These are phyloP conservation scores for Leptographium galeiforme DNA, from an alignment of 2,329 filamentous ascomycete genomes.

Conservation along the genomic window DNA sequence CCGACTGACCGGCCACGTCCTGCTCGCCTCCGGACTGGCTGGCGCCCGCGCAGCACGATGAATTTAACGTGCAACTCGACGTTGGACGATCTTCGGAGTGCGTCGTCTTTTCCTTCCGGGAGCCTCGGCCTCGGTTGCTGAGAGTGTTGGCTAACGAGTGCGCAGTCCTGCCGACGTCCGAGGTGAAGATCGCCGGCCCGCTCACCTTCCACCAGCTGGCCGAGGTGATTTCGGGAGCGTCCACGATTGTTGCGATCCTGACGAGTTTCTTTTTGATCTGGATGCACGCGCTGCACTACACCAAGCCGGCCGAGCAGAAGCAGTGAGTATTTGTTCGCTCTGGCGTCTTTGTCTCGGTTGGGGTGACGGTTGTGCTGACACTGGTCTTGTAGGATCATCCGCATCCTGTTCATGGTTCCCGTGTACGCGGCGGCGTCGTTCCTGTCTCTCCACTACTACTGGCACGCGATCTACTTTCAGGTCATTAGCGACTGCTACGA, in stretches of 20 bases:
- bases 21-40: neutral
- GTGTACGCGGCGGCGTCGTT: slow-evolving; percentile 65
- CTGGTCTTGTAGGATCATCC: slow-evolving; percentile 50
- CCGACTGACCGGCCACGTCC: neutral
- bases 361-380: neutral
- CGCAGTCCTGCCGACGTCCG: slow-evolving; percentile 29
- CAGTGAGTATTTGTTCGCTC: slow-evolving; percentile 28
- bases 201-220: slow-evolving; percentile 43
- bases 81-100: slow-evolving; percentile 29
- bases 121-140: neutral
- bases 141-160: neutral
- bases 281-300: slow-evolving; percentile 47
- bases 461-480: slow-evolving; percentile 66
- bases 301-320: slow-evolving; percentile 44
- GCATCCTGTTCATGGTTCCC: slow-evolving; percentile 79
- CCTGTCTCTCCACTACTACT: slow-evolving; percentile 61
- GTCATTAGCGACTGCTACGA: slow-evolving; percentile 78
- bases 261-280: slow-evolving; percentile 43
- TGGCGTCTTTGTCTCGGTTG: neutral
- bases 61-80: slow-evolving; percentile 29
- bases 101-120: slow-evolving; percentile 8
- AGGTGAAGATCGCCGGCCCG: slow-evolving; percentile 30
- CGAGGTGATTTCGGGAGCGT: slow-evolving; percentile 34
- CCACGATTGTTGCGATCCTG: slow-evolving; percentile 35
- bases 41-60: slow-evolving; percentile 12